Evolutionary conservation across 1,284 basidiomycete species (phyloP).

Genomic region (Sanghuangporus baumii): DNA sequence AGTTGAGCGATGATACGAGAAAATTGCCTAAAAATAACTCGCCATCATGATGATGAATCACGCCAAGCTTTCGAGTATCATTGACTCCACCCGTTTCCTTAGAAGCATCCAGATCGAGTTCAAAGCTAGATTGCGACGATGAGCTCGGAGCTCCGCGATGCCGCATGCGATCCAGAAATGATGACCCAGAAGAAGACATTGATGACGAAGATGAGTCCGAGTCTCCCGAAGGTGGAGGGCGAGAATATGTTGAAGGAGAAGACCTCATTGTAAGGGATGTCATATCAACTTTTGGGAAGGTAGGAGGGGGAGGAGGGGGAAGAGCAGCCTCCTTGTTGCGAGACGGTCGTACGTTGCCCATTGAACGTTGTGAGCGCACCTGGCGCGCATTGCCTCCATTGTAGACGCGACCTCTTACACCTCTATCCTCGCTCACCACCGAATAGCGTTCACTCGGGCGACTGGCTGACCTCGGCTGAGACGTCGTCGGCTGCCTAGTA

Average conservation of each 20-base stretch:
- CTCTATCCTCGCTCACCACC: neutral
- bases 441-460: slow-evolving; percentile 4
- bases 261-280: neutral
- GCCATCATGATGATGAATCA: neutral
- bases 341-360: slow-evolving; percentile 21
- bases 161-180: slow-evolving; percentile 25
- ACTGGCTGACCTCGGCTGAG: slow-evolving; percentile 13
- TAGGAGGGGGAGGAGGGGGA: slow-evolving; percentile 15
- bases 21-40: neutral
- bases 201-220: slow-evolving; percentile 18
- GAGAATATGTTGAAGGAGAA: slow-evolving; percentile 10
- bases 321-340: slow-evolving; percentile 13
- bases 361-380: slow-evolving; percentile 27
- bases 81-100: neutral
- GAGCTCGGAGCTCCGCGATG: slow-evolving; percentile 3
- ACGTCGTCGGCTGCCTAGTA: neutral
- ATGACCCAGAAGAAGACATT: slow-evolving; percentile 25
- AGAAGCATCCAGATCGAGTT: slow-evolving; percentile 6
- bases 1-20: neutral
- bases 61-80: neutral
- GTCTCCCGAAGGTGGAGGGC: slow-evolving; percentile 11
- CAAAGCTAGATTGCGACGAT: slow-evolving; percentile 13
- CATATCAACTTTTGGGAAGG: neutral
- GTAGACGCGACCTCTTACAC: neutral
- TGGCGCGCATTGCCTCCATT: slow-evolving; percentile 12